Evolutionary conservation across 768 basidiomycete genomes (phyloP), one percentile per base, ranked within the genome.

Genomic region (Plicaturopsis crispa): DNA sequence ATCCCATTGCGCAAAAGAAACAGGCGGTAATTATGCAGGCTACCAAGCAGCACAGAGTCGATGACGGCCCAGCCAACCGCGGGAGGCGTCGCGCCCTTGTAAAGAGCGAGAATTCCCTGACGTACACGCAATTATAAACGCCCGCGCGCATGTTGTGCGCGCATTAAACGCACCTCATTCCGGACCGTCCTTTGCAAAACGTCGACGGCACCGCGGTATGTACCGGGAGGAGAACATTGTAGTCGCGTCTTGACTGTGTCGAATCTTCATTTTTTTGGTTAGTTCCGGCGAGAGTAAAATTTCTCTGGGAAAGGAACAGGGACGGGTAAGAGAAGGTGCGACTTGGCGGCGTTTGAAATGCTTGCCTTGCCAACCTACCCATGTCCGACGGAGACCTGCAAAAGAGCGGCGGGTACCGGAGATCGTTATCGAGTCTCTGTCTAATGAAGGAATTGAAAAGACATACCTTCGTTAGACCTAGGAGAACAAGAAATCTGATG

Each of bases 71-170:
- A 84, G 10, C 80, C 81, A 3, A 84, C 65, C 12, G 79, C 78
- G 5, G 81, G 83, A 14, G 81, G 79, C 3, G 80, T 79, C 7
- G 77, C 80, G 6, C 82, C 81, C 58, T 82, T 84, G 65, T 84
- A 86, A 23, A 86, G 61, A 3, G 80, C 81, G 35, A 77, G 54
- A 13, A 75, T 47, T 18, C 78, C 78, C 75, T 82, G n/a, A n/a
- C n/a, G n/a, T n/a, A n/a, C n/a, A n/a, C n/a, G n/a, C n/a, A n/a
- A 36, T n/a, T 20, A 28, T 39, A 23, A 4, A 41, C 39, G 6
- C 32, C 35, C 6, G n/a, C 23, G 3, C 38, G 21, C 12, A 46
- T 19, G 31, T 41, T 33, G 26, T 40, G 31, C 35, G 18, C 19
- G 13, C 8, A 34, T 10, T 10, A 16, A 26, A 49, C 61, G 41